Evolutionary conservation across 805 yeast genomes (phyloP), one percentile per base, ranked within the genome.

Genomic region (Candida maltosa): DNA sequence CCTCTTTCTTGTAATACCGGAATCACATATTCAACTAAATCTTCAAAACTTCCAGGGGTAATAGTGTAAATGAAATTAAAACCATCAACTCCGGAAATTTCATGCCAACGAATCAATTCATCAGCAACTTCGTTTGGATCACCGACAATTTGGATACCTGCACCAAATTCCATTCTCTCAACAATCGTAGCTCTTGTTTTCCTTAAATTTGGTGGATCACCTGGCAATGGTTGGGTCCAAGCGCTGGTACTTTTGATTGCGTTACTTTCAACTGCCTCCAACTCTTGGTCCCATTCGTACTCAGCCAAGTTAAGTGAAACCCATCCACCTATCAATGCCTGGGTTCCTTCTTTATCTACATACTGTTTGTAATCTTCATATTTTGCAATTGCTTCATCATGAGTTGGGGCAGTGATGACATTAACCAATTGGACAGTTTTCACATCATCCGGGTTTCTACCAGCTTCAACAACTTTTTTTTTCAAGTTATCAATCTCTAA

Each of bases 381-480:
- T 40, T 70, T 69, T 14, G 43, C 58, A 24, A 49, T 48, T 2
- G 75, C 75, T 35, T 61, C 67, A 27, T 66, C 67, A 26, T 62
- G 62, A n/a, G 74, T 69, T 29, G 54, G 47, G n/a, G 57, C 75
- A 9, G 66, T 51, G 22, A 69, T 54, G 1, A 60, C 56, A 34
- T 65, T 59, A 3, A 64, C 49, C 14, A 62, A 49, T 15, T 60
- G 54, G 18, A 69, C 40, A n/a, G 65, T 49, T 40, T 70, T 70
- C 26, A 70, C 48, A 11, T 60, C 47, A 10, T 51, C 51, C 2
- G 58, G 57, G 28, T 60, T 55, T 39, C 75, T 54, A 4, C 61
- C 62, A 28, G 51, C 57, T 34, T 48, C 56, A 12, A 44, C 45
- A 6, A 73, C 73, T n/a, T 53, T 41, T 15, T 44, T 34, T 26